Evolutionary conservation across 768 basidiomycete species (phyloP).

Genomic region (Agrocybe pediades): DNA sequence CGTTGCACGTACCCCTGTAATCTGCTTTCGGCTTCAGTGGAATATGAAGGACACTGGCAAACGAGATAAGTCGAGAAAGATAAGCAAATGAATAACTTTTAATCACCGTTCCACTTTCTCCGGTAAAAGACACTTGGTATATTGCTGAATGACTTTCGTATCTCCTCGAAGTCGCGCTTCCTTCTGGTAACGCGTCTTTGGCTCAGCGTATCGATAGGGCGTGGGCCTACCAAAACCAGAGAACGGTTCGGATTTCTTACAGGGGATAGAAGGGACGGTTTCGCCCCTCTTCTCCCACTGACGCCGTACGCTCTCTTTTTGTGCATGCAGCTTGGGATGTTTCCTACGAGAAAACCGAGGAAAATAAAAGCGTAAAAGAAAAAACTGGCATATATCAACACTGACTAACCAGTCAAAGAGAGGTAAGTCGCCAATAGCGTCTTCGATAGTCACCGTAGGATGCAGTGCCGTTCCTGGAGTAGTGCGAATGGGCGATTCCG

Average conservation of each 20-base stretch:
- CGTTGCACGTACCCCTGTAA: slow-evolving; percentile 51
- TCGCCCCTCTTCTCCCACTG: slow-evolving; percentile 20
- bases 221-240: slow-evolving; percentile 38
- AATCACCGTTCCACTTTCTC: slow-evolving; percentile 58
- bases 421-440: slow-evolving; percentile 75
- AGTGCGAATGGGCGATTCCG: slow-evolving; percentile 47
- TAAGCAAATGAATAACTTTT: neutral
- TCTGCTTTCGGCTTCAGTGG: slow-evolving; percentile 62
- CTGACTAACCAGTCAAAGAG: slow-evolving; percentile 68
- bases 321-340: slow-evolving; percentile 28
- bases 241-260: slow-evolving; percentile 28
- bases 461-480: slow-evolving; percentile 56
- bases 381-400: neutral
- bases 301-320: slow-evolving; percentile 12
- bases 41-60: slow-evolving; percentile 60
- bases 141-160: slow-evolving; percentile 65
- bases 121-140: slow-evolving; percentile 52
- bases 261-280: slow-evolving; percentile 37
- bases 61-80: neutral
- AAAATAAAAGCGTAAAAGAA: neutral
- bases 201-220: slow-evolving; percentile 31
- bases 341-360: slow-evolving; percentile 33
- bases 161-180: slow-evolving; percentile 44
- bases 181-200: slow-evolving; percentile 47
- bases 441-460: slow-evolving; percentile 60